Conservation (phyloP, 345 rosid species). For the Viola odorata region DNA sequence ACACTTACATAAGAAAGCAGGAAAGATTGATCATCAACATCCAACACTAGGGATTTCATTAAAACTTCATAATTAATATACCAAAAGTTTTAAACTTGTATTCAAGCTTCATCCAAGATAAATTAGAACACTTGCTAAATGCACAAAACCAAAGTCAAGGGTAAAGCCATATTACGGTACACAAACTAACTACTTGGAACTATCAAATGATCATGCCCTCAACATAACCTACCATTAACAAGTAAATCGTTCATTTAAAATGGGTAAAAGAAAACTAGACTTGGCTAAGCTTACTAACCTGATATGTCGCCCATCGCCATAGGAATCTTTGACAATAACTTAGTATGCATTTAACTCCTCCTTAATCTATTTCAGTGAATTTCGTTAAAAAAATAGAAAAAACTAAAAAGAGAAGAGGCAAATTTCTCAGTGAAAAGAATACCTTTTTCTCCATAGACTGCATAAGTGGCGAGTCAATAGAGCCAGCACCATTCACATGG, state of each 20-base stretch:
- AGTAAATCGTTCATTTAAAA: background rate
- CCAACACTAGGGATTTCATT: too few species aligned
- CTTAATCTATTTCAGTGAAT: constrained; percentile 50
- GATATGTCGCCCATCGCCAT: constrained; percentile 97
- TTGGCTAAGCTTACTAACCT: constrained; percentile 33
- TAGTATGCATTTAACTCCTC: constrained; percentile 74
- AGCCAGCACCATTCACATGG: constrained; percentile 73
- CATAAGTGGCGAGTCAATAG: constrained; percentile 79
- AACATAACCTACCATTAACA: too few species aligned
- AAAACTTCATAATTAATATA: too few species aligned
- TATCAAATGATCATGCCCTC: too few species aligned
- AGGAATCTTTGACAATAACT: constrained; percentile 73
- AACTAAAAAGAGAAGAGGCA: background rate
- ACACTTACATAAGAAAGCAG: too few species aligned
- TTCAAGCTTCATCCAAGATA: too few species aligned
- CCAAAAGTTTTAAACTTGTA: too few species aligned
- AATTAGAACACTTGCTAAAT: too few species aligned
- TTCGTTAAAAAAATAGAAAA: background rate
- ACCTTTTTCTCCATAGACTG: constrained; percentile 94
- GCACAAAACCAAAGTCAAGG: too few species aligned
- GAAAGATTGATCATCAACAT: too few species aligned
- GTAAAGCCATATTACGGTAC: background rate
- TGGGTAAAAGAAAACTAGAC: background rate
- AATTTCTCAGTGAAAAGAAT: background rate
- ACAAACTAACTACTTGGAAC: background rate